Evolutionary conservation across 306 rosid species (phyloP).

Genomic region (Cucurbita pepo): DNA sequence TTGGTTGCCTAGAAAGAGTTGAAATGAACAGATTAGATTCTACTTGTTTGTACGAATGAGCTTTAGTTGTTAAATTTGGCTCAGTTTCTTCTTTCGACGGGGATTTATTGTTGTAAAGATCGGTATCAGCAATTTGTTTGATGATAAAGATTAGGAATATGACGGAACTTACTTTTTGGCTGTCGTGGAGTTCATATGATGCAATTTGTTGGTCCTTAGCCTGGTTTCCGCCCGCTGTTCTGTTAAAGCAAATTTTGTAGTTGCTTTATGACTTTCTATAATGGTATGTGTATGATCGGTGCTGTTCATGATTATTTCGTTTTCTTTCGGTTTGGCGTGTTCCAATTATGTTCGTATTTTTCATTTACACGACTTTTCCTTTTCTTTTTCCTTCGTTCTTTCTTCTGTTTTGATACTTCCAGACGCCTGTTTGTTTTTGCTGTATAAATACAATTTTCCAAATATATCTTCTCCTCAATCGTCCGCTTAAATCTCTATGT

Average conservation of each 20-base stretch:
- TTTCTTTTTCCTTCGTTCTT: not conserved
- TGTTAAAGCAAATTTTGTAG: not conserved
- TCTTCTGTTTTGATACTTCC: not conserved
- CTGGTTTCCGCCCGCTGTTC: not conserved
- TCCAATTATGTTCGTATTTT: not conserved
- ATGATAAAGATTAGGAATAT: not conserved
- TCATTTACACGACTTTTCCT: not conserved
- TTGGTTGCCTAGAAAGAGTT: not conserved
- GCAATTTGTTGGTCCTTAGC: not conserved
- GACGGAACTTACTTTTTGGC: not conserved
- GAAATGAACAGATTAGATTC: not conserved
- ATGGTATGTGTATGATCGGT: not conserved
- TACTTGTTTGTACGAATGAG: not conserved
- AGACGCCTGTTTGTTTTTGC: not conserved
- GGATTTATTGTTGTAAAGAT: not conserved
- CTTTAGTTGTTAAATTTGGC: not conserved
- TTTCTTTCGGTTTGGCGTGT: conserved; percentile 1
- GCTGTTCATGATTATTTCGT: not conserved
- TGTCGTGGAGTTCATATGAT: not conserved
- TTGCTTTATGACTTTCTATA: not conserved
- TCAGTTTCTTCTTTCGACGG: not conserved
- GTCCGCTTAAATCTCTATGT: not conserved
- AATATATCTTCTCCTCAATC: not conserved
- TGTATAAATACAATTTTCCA: not conserved
- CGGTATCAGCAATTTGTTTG: not conserved